Percentiles rank a stretch among this genome's conserved stretches.
phyloP scores from a whole-genome alignment of 108 stramenopile genomes.

The Pseudonitzschia pungens region DNA sequence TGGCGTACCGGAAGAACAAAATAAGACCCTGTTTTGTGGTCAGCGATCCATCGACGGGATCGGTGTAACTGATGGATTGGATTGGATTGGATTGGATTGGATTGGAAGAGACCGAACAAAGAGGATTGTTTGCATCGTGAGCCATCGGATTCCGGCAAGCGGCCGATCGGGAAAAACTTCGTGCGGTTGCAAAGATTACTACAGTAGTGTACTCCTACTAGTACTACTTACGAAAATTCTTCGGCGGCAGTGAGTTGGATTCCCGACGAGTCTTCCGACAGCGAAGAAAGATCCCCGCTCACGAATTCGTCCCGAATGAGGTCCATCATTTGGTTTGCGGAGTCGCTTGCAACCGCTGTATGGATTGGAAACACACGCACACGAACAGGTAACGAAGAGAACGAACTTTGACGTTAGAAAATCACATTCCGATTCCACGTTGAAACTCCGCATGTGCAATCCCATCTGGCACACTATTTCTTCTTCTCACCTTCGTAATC shows the following conservation, averaged over 20 bases:
- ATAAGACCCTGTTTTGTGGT: conserved; percentile 93
- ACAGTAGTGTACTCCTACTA: too few relatives aligned
- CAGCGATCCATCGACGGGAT: conserved; percentile 93
- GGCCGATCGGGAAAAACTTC: too few relatives aligned
- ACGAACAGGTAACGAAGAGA: neutral
- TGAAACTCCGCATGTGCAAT: neutral
- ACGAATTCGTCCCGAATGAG: conserved; percentile 68
- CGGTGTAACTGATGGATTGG: conserved; percentile 83
- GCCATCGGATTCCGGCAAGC: too few relatives aligned
- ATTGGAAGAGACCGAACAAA: too few relatives aligned
- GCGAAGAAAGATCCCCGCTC: conserved; percentile 42
- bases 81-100: too few relatives aligned
- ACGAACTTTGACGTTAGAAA: neutral
- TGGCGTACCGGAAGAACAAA: conserved; percentile 79
- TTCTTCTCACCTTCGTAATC: conserved; percentile 96
- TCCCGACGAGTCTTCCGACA: conserved; percentile 48
- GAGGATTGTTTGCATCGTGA: too few relatives aligned
- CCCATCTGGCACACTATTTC: conserved; percentile 3
- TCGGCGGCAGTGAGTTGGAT: conserved; percentile 65
- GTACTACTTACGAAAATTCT: conserved; percentile 67
- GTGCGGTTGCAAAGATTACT: too few relatives aligned
- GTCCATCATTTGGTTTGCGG: conserved; percentile 90
- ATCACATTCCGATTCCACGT: neutral
- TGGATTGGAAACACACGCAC: too few relatives aligned
- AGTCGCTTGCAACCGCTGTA: conserved; percentile 78